Conservation (phyloP, 441 rosid species). For the Pelargonium citronellum region DNA sequence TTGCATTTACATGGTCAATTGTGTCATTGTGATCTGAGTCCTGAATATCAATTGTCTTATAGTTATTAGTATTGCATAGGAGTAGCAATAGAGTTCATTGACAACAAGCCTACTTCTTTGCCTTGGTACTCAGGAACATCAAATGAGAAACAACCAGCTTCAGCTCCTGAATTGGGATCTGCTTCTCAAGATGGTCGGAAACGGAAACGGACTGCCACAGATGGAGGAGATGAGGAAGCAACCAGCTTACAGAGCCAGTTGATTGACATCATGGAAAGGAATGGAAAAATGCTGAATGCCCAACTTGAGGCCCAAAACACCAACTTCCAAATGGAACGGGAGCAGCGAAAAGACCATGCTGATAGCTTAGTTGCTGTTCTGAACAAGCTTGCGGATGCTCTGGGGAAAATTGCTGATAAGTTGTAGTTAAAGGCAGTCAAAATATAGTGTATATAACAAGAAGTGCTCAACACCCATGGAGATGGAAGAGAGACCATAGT, state of each 20-base stretch:
- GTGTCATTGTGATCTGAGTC: neutral
- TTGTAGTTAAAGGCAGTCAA: constrained; percentile 32
- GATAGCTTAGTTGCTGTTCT: constrained; percentile 10
- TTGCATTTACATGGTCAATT: too few relatives aligned
- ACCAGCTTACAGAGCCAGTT: neutral
- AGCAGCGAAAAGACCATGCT: constrained; percentile 10
- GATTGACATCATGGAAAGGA: constrained; percentile 1
- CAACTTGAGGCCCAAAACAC: constrained; percentile 6
- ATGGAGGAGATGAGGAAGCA: constrained; percentile 40
- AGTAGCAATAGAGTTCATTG: neutral
- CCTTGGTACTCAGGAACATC: constrained; percentile 22
- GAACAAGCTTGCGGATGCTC: neutral
- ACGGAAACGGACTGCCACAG: constrained; percentile 42
- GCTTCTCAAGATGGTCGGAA: constrained; percentile 60
- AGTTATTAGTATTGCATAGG: neutral
- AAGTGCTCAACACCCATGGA: constrained; percentile 1
- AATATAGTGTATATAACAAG: constrained; percentile 30
- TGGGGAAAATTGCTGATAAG: constrained; percentile 41
- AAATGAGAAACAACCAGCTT: constrained; percentile 7
- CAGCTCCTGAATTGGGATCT: constrained; percentile 32
- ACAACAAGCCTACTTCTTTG: neutral
- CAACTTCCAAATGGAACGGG: constrained; percentile 1
- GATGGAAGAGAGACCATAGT: neutral
- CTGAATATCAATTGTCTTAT: neutral
- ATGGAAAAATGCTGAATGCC: constrained; percentile 7